A percentile compares a stretch with the other conserved stretches of the same genome.
phyloP scores from a whole-genome alignment of 2,329 filamentous ascomycete species.

The Thelonectria rubi region DNA sequence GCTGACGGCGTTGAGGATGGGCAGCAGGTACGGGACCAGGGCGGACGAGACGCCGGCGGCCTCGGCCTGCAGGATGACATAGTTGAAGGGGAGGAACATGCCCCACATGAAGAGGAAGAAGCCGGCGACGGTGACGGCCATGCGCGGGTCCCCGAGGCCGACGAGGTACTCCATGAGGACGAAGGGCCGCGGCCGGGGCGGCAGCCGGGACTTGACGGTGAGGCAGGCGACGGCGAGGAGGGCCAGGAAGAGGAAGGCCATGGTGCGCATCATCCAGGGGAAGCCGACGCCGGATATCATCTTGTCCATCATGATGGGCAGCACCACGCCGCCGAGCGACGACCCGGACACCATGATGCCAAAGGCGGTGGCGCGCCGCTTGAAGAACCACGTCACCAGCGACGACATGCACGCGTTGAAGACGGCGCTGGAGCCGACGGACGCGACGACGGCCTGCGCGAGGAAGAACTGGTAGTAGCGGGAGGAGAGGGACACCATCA shows the following conservation, averaged over 20 bases:
- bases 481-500: slow-evolving; percentile 67
- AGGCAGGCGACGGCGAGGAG: slow-evolving; percentile 47
- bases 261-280: slow-evolving; percentile 58
- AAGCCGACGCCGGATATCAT: slow-evolving; percentile 59
- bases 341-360: slow-evolving; percentile 64
- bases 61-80: slow-evolving; percentile 59
- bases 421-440: slow-evolving; percentile 54
- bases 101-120: slow-evolving; percentile 66
- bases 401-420: slow-evolving; percentile 55
- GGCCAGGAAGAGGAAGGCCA: slow-evolving; percentile 57
- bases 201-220: slow-evolving; percentile 50
- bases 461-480: slow-evolving; percentile 58
- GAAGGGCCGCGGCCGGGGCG: slow-evolving; percentile 57
- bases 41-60: slow-evolving; percentile 52
- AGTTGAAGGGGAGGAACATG: slow-evolving; percentile 65
- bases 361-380: slow-evolving; percentile 60
- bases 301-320: slow-evolving; percentile 68
- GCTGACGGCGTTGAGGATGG: slow-evolving; percentile 66
- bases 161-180: slow-evolving; percentile 56
- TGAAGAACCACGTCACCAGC: slow-evolving; percentile 62
- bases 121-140: slow-evolving; percentile 53
- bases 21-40: slow-evolving; percentile 57
- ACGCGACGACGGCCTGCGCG: slow-evolving; percentile 52
- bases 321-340: slow-evolving; percentile 63
- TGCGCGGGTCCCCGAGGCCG: slow-evolving; percentile 57